Conservation (phyloP, 1,284 basidiomycete species). For the Ganoderma leucocontextum region DNA sequence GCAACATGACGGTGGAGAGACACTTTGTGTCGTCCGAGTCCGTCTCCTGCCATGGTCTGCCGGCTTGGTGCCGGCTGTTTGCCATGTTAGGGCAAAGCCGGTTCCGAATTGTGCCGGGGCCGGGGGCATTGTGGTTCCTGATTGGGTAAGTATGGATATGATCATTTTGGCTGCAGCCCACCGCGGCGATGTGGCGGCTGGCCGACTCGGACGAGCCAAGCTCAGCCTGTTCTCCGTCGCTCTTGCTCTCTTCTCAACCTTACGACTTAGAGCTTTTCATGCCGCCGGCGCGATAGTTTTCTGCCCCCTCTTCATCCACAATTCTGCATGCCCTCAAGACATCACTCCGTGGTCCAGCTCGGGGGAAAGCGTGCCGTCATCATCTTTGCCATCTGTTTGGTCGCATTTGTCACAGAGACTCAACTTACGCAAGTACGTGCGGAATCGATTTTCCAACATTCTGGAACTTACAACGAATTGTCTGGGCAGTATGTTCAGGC, state of each 20-base stretch:
- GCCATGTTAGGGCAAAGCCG: neutral
- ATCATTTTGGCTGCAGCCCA: no score
- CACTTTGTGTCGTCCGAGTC: neutral
- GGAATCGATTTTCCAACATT: slow-evolving; percentile 1
- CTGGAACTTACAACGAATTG: neutral
- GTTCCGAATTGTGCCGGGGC: neutral
- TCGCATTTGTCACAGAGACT: slow-evolving; percentile 75
- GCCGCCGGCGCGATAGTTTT: slow-evolving; percentile 24
- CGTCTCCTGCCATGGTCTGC: neutral
- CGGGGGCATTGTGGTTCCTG: slow-evolving; percentile 4
- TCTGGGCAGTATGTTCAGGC: slow-evolving; percentile 75
- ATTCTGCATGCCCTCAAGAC: slow-evolving; percentile 39
- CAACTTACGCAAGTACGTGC: slow-evolving; percentile 71
- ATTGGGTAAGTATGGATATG: slow-evolving; percentile 11
- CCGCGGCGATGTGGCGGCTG: no score
- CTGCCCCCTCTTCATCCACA: neutral
- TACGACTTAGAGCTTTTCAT: slow-evolving; percentile 23
- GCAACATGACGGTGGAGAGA: slow-evolving; percentile 57
- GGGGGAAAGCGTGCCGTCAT: slow-evolving; percentile 50
- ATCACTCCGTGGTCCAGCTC: slow-evolving; percentile 35
- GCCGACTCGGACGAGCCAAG: neutral
- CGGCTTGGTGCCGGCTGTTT: neutral
- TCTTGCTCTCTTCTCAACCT: slow-evolving; percentile 4
- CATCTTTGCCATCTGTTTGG: slow-evolving; percentile 59
- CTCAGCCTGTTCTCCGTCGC: neutral